Conservation (phyloP, 495 filamentous ascomycete genomes). For the Annulohypoxylon maeteangense region DNA sequence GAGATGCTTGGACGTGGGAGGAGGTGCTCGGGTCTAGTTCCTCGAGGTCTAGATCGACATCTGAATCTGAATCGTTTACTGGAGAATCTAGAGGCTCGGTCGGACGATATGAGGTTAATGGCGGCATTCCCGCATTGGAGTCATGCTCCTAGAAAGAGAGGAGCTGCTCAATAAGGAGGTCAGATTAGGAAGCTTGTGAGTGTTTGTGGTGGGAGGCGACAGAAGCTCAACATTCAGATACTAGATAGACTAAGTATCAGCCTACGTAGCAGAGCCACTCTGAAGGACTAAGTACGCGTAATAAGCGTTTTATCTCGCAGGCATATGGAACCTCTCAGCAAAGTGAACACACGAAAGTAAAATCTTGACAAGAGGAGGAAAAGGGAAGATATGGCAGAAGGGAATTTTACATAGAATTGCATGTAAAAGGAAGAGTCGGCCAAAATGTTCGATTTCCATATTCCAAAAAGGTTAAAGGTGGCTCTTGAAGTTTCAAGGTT, state of each 20-base stretch:
- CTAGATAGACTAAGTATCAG: no score
- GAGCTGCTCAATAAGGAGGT: slow-evolving; percentile 19
- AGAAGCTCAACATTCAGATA: slow-evolving; percentile 16
- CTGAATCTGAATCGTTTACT: slow-evolving; percentile 68
- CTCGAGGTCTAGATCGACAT: slow-evolving; percentile 76
- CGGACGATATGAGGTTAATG: slow-evolving; percentile 59
- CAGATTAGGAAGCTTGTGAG: neutral
- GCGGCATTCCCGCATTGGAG: slow-evolving; percentile 64
- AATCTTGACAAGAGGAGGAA: neutral
- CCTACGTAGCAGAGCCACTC: slow-evolving; percentile 3
- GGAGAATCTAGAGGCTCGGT: slow-evolving; percentile 63
- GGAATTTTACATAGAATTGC: neutral
- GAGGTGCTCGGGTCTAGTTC: slow-evolving; percentile 73
- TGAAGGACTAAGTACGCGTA: slow-evolving; percentile 4
- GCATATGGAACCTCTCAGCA: neutral
- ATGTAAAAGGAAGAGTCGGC: neutral
- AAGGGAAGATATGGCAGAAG: neutral
- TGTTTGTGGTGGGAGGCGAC: neutral
- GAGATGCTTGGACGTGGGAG: slow-evolving; percentile 46
- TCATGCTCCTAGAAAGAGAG: slow-evolving; percentile 45
- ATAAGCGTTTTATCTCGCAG: neutral
- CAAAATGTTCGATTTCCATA: slow-evolving; percentile 2
- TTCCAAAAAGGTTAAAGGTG: neutral
- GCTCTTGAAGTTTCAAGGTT: slow-evolving; percentile 14
- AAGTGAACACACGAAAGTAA: neutral